Base-by-base conservation (phyloP, 2,329 filamentous ascomycete species). In the Diatrype stigma region DNA sequence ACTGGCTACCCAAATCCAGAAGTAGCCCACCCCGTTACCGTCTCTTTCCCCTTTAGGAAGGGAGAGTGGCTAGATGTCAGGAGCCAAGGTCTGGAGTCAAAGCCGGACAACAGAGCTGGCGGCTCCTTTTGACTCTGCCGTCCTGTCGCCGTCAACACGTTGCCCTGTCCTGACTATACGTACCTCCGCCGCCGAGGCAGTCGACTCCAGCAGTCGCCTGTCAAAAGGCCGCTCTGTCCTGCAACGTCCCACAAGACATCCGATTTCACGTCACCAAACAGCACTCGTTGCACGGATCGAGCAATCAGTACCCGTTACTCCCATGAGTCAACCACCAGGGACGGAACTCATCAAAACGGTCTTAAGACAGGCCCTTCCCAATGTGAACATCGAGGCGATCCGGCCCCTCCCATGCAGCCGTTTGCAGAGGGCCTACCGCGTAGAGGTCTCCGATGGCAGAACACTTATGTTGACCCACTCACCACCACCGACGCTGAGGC, bases 391-490 rank as follows among this genome's bases (percentile, higher is more conserved):
- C 49, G 59, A 66, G 26, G 62, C 63, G 26, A 56, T 74, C 45
- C 62, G 63, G 28, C 56, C 61, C 16, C 56, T 73, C 23, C 67
- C 67, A 23, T 70, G 71, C 3, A 59, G 64, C 47, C 64, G 70
- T 11, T 67, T 70, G 8, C 70, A 75, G 51, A 68, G 71, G 49
- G 63, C 70, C 47, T 79, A 75, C 61, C 66, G 68, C 54, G 66
- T 78, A 48, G 66, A 63, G 32, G 62, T 74, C 42, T 71, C 70
- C n/a, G 69, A 76, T 48, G 70, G 68, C 7, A 67, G 68, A 16
- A 63, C 58, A 10, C 58, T 80, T 22, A 53, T 73, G 26, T 66
- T 80, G 38, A 69, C 72, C 34, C 58, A 78, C 3, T 63, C 75
- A n/a, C 74, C 74, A 6, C 63, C 68, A 34, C 56, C 68, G n/a